A percentile compares a stretch with the other conserved stretches of the same genome.
Conservation (phyloP, 306 rosid genomes). For the Hippophae gyantsensis region DNA sequence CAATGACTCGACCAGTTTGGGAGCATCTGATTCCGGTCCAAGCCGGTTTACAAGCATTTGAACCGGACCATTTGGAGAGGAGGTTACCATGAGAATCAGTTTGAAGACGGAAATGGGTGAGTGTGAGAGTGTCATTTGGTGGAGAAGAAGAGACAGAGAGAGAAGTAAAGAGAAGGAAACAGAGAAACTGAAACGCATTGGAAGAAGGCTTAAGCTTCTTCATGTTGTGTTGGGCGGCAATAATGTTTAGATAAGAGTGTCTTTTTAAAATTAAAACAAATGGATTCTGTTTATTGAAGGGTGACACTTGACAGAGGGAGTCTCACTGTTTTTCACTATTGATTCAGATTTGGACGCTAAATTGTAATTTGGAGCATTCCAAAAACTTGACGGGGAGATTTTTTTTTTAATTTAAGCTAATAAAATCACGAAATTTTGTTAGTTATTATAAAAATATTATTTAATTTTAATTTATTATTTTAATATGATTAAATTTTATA, state of each 20-base stretch:
- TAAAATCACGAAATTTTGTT: too few species aligned
- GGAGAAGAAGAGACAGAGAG: constrained; percentile 10
- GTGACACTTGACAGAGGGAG: too few species aligned
- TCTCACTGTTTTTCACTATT: too few species aligned
- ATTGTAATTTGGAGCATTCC: too few species aligned
- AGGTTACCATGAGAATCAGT: constrained; percentile 13
- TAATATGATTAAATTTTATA: too few species aligned
- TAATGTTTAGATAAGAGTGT: not conserved
- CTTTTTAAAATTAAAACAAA: not conserved
- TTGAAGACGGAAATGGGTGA: constrained; percentile 17
- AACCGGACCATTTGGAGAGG: constrained; percentile 13
- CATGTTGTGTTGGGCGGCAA: not conserved
- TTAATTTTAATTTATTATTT: too few species aligned
- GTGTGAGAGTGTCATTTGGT: constrained; percentile 14
- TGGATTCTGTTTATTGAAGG: too few species aligned
- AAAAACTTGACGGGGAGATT: too few species aligned
- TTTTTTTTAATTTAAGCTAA: too few species aligned
- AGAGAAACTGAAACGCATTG: not conserved
- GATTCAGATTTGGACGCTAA: too few species aligned
- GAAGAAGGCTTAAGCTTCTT: constrained; percentile 1
- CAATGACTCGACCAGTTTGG: constrained; percentile 7
- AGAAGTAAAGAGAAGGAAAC: not conserved
- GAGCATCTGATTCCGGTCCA: constrained; percentile 30
- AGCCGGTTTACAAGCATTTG: constrained; percentile 15
- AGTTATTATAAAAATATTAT: too few species aligned